Evolutionary conservation across 169 alveolate genomes (phyloP), one percentile per base, ranked within the genome.

Genomic region (Neospora caninum): DNA sequence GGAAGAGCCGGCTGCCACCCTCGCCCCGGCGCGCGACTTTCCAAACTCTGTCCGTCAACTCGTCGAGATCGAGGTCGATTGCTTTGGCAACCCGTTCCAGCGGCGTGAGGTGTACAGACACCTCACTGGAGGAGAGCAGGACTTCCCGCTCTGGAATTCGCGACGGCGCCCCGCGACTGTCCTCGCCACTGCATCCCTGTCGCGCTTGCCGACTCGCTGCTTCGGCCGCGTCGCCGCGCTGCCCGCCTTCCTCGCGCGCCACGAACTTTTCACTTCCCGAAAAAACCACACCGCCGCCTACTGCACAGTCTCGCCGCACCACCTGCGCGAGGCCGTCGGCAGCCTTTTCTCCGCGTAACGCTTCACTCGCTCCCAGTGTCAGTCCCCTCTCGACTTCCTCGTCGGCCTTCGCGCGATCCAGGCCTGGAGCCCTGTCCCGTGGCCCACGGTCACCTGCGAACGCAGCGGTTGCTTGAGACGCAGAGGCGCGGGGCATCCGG

Each of bases 1-100:
- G 39, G 86, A 78, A 78, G 42, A 78, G 45, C 43, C 39, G 29
- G 27, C 86, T n/a, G 39, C 20, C 86, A 43, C 31, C 86, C 31
- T 27, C 73, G 27, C 86, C 29, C 41, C 86, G 39, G 27, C 41
- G 27, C 39, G 86, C 86, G 4, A 43, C 86, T 43, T 43, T 4
- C 20, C n/a, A 78, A 16, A 78, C n/a, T 4, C 86, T 4, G 31
- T 78, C 86, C 13, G 86, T 78, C 86, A 78, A 43, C 27, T 78
- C 86, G 20, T 38, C 45, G 29, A 78, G 39, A 25, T 78, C 86
- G 49, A 78, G 2, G 39, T 78, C 86, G 27, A 38, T n/a, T 1
- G 86, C 86, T 43, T 38, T 78, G 39, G 86, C 86, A 2, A 78
- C 45, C 43, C 86, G 86, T 43, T 78, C 86, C 86, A 78, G 86